Evolutionary conservation across 345 rosid species (phyloP).

Genomic region (Boechera stricta): DNA sequence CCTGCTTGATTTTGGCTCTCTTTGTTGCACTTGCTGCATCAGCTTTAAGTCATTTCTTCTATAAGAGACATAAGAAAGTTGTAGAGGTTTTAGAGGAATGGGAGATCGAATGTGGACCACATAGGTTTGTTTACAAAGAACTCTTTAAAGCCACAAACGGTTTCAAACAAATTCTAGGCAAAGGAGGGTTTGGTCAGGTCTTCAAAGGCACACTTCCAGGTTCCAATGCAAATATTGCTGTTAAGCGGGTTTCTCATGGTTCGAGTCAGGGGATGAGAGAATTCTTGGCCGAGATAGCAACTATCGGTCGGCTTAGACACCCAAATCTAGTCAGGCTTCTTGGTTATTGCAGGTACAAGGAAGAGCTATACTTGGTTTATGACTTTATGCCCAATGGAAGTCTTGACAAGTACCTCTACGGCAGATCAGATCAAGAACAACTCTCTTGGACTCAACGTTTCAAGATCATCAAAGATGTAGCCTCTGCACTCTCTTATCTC

Average conservation of each 20-base stretch:
- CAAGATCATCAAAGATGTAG: constrained; percentile 48
- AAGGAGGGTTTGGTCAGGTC: constrained; percentile 39
- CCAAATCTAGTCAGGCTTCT: constrained; percentile 48
- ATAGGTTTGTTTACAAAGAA: constrained; percentile 37
- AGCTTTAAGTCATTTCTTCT: constrained; percentile 4
- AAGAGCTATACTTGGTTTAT: constrained; percentile 51
- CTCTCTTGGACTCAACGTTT: constrained; percentile 50
- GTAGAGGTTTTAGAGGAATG: constrained; percentile 40
- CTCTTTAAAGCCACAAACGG: constrained; percentile 37
- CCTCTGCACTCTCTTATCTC: constrained; percentile 48
- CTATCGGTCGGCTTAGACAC: constrained; percentile 38
- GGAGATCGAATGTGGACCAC: constrained; percentile 32
- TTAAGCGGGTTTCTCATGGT: constrained; percentile 27
- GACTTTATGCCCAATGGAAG: constrained; percentile 59
- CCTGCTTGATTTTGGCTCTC: constrained; percentile 39
- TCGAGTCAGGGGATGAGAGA: constrained; percentile 36
- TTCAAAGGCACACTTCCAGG: constrained; percentile 29
- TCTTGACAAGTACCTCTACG: constrained; percentile 50
- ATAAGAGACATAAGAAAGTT: constrained; percentile 37
- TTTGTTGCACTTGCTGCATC: constrained; percentile 30
- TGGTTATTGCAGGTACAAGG: constrained; percentile 48
- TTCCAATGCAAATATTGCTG: background rate
- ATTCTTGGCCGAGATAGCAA: constrained; percentile 38
- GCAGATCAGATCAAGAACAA: constrained; percentile 1
- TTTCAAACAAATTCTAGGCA: constrained; percentile 34